These are phyloP conservation scores for Talaromyces piceae DNA, from an alignment of 2,329 filamentous ascomycete genomes.

Conservation along the genomic window DNA sequence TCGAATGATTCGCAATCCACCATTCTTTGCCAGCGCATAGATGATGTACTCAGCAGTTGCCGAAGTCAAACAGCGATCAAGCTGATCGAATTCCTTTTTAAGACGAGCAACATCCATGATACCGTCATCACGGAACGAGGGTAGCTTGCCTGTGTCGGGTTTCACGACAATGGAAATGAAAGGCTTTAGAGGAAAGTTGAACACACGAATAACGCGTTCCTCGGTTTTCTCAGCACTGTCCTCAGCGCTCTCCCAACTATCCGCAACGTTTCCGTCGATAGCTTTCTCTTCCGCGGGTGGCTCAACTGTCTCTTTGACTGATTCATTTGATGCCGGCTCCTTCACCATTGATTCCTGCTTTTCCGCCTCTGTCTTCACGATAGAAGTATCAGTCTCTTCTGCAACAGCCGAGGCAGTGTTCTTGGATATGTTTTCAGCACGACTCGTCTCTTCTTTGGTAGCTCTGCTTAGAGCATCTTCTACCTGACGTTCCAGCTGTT, in stretches of 20 bases:
- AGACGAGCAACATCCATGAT: constrained; percentile 89
- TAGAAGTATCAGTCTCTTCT: constrained; percentile 30
- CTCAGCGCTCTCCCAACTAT: constrained; percentile 87
- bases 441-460: constrained; percentile 41
- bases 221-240: constrained; percentile 59
- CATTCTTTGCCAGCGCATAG: constrained; percentile 88
- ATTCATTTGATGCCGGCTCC: constrained; percentile 46
- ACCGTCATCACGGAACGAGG: constrained; percentile 64
- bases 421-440: constrained; percentile 28
- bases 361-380: constrained; percentile 43
- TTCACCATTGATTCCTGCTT: constrained; percentile 52
- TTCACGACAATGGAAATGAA: constrained; percentile 81
- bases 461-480: constrained; percentile 58
- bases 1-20: constrained; percentile 84
- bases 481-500: constrained; percentile 52
- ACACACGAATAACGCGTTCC: constrained; percentile 64
- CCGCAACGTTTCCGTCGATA: constrained; percentile 53
- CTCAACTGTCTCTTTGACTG: constrained; percentile 43
- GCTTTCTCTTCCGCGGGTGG: constrained; percentile 23
- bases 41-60: constrained; percentile 87
- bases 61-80: constrained; percentile 86
- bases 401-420: constrained; percentile 28
- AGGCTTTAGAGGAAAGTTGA: constrained; percentile 93
- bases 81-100: constrained; percentile 97
- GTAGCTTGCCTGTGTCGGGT: constrained; percentile 38